Conservation (phyloP, 495 filamentous ascomycete species). For the Aspergillus sclerotiicarbonarius region DNA sequence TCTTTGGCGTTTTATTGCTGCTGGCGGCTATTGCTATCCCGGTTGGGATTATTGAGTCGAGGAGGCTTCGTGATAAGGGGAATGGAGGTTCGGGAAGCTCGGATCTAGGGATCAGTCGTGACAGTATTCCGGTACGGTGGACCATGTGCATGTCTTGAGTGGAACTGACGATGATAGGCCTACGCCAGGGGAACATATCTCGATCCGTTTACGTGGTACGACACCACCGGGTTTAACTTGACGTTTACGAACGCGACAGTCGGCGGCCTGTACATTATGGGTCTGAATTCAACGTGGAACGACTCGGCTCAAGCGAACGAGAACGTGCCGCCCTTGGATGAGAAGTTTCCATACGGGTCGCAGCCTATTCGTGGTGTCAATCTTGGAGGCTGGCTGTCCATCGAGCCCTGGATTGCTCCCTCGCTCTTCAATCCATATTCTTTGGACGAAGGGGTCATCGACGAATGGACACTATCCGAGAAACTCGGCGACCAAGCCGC, state of each 20-base stretch:
- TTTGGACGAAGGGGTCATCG: conserved; percentile 62
- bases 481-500: conserved; percentile 63
- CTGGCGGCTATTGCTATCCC: conserved; percentile 71
- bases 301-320: conserved; percentile 75
- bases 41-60: conserved; percentile 68
- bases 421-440: conserved; percentile 77
- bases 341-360: conserved; percentile 68
- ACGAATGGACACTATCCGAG: conserved; percentile 79
- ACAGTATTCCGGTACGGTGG: conserved; percentile 57
- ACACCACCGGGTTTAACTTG: conserved; percentile 88
- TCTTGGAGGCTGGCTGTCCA: conserved; percentile 87
- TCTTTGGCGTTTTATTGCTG: conserved; percentile 48
- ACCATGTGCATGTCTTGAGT: background rate
- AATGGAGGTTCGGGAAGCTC: conserved; percentile 31
- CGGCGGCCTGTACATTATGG: conserved; percentile 86
- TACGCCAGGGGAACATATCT: conserved; percentile 71
- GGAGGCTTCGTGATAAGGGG: conserved; percentile 41
- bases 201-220: conserved; percentile 92
- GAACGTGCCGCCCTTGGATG: conserved; percentile 73
- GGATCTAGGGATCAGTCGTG: conserved; percentile 58
- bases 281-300: conserved; percentile 82
- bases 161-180: conserved; percentile 19
- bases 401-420: conserved; percentile 95
- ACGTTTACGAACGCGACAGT: conserved; percentile 87
- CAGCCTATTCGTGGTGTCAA: conserved; percentile 87